These are phyloP conservation scores for Pyrenula massariospora DNA, from an alignment of 495 filamentous ascomycete genomes.

Conservation along the genomic window DNA sequence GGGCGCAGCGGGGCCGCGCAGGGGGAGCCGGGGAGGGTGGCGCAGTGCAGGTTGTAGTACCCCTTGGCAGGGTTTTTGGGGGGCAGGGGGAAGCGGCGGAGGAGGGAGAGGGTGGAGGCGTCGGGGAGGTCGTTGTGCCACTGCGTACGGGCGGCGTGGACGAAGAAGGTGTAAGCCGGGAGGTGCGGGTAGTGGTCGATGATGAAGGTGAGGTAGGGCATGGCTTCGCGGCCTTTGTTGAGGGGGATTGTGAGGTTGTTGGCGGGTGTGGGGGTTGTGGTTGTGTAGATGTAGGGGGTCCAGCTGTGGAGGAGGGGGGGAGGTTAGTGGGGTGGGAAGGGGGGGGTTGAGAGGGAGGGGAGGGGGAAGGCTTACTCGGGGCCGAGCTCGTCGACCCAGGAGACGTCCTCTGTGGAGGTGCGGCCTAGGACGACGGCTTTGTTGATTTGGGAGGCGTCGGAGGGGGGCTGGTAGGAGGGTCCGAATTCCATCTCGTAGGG, in stretches of 20 bases:
- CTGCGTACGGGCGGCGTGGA: slow-evolving; percentile 27
- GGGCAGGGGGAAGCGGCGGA: slow-evolving; percentile 21
- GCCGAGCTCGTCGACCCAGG: slow-evolving; percentile 16
- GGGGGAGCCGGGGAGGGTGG: slow-evolving; percentile 22
- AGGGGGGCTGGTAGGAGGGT: not conserved
- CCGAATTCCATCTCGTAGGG: not conserved
- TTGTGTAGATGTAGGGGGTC: slow-evolving; percentile 26
- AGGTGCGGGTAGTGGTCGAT: slow-evolving; percentile 25
- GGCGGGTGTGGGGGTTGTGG: slow-evolving; percentile 17
- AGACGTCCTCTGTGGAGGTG: slow-evolving; percentile 13
- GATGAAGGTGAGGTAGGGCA: slow-evolving; percentile 29
- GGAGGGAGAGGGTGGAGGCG: slow-evolving; percentile 13
- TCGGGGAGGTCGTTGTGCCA: slow-evolving; percentile 33
- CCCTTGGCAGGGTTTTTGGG: slow-evolving; percentile 24
- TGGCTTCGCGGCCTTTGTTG: slow-evolving; percentile 24
- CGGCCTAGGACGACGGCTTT: slow-evolving; percentile 13
- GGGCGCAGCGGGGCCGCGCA: slow-evolving; percentile 19
- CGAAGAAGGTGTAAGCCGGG: slow-evolving; percentile 25
- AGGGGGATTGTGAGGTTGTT: slow-evolving; percentile 19
- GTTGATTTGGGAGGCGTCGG: not conserved
- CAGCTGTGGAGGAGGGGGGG: slow-evolving; percentile 10
- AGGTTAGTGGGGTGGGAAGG: not conserved
- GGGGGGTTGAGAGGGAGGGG: not conserved
- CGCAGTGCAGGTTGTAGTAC: slow-evolving; percentile 31
- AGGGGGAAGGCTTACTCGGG: slow-evolving; percentile 10